phyloP scores from a whole-genome alignment of 129 eudicot genomes.

The Ambrosia artemisiifolia region DNA sequence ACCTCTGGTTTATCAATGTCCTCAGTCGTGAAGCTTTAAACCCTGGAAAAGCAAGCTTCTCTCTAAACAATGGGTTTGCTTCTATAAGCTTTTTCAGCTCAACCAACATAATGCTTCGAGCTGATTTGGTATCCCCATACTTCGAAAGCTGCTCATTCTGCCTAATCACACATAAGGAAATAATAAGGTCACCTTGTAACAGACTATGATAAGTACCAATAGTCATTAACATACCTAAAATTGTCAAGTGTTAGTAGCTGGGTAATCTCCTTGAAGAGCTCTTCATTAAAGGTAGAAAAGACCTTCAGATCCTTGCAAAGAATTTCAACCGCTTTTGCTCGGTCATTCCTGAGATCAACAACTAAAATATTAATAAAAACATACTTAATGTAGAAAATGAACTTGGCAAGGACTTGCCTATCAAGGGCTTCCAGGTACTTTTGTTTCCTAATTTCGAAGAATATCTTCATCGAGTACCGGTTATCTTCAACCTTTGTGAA shows the following conservation, averaged over 20 bases:
- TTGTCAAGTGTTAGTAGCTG: constrained; percentile 82
- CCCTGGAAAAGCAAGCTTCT: constrained; percentile 64
- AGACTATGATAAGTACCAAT: neutral
- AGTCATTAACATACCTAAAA: constrained; percentile 57
- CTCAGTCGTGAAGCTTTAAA: constrained; percentile 80
- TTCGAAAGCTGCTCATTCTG: constrained; percentile 88
- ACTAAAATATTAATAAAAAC: constrained; percentile 8
- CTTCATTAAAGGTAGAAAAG: constrained; percentile 85
- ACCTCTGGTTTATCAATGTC: constrained; percentile 86
- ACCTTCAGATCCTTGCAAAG: constrained; percentile 86
- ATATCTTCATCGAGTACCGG: constrained; percentile 81
- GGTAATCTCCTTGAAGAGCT: constrained; percentile 93
- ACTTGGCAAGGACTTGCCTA: constrained; percentile 36
- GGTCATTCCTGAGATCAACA: constrained; percentile 59
- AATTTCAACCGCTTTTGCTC: constrained; percentile 88
- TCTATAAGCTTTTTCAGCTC: constrained; percentile 83
- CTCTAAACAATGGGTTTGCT: constrained; percentile 88
- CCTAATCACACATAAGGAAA: constrained; percentile 30
- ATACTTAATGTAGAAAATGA: neutral
- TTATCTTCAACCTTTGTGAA: constrained; percentile 91
- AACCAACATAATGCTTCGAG: constrained; percentile 67
- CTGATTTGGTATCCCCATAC: constrained; percentile 86
- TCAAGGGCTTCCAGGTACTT: constrained; percentile 89
- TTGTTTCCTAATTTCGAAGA: constrained; percentile 82
- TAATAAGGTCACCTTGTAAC: neutral